Evolutionary conservation across 2,329 filamentous ascomycete genomes (phyloP), one percentile per base, ranked within the genome.

Genomic region (Aspergillus aculeatus): DNA sequence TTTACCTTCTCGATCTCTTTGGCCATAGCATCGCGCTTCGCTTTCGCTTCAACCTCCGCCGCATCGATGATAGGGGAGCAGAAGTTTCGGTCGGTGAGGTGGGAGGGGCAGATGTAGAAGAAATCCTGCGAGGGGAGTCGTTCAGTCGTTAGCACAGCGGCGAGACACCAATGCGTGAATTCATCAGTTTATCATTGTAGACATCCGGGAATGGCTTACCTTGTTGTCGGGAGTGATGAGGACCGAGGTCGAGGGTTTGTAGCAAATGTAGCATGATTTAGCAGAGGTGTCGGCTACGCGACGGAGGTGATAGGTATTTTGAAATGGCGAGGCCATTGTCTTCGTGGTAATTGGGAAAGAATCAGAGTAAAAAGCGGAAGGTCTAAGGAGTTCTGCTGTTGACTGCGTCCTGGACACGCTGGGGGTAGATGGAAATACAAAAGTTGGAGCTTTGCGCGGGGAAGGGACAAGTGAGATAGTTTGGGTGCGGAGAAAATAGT

Each of bases 241-340:
- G 19, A 98, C 94, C 65, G 89, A 96, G 6, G 88, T 86, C 60
- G 89, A 92, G 9, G 90, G 89, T 77, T 95, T 96, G 81, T 89
- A 96, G 82, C 95, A 98, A 64, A 98, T 86, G 76, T 92, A 89
- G 77, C 95, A 99, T 53, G 91, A 83, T 77, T 91, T 96, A 12
- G 91, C 84, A 1, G 89, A 84, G n/a, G 86, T 84, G 31, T 96
- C 92, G 12, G 92, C 92, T 38, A 98, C 94, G 67, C 87, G 91
- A 53, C 94, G 90, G 65, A 93, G 89, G 64, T 91, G 87, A 78
- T 94, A 98, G 31, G 90, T 77, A 71, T 98, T 98, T 47, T 85
- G 85, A 60, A 94, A 64, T 47, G 71, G 67, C 68, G 74, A 74
- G 32, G 53, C 47, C 49, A 54, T 52, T 41, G 1, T 55, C 9